Evolutionary conservation across 2,329 filamentous ascomycete species (phyloP).

Genomic region (Aureobasidium lini): DNA sequence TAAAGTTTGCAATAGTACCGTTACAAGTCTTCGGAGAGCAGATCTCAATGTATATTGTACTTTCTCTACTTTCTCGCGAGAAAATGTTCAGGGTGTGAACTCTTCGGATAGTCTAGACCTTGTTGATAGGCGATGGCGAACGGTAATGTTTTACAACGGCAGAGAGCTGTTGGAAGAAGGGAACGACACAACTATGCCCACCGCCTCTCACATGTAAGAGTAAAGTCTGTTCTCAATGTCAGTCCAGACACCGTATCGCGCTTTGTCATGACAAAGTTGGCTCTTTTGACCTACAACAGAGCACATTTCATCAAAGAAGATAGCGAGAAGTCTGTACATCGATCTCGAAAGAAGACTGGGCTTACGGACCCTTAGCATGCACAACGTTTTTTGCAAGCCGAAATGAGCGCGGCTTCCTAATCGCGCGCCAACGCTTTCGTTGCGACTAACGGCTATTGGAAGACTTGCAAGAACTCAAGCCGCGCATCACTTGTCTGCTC

Average conservation of each 20-base stretch:
- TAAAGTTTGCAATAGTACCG: background rate
- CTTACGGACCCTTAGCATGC: background rate
- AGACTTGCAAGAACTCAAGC: background rate
- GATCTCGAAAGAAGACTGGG: background rate
- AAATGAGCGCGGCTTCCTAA: background rate
- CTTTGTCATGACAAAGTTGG: background rate
- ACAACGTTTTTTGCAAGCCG: background rate
- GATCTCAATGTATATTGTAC: background rate
- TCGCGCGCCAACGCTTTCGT: background rate
- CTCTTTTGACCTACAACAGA: background rate
- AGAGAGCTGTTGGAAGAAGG: background rate
- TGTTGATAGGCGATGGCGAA: background rate
- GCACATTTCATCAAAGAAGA: background rate
- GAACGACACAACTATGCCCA: background rate
- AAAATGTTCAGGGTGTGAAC: background rate
- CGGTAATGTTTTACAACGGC: background rate
- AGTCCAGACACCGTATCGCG: background rate
- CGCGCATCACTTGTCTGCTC: background rate
- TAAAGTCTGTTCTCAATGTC: background rate
- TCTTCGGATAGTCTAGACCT: background rate
- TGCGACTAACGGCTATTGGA: background rate
- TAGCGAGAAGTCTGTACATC: background rate
- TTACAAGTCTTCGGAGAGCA: background rate
- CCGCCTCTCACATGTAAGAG: background rate
- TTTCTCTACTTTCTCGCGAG: background rate